Conservation (phyloP, 2,329 filamentous ascomycete species). For the Coniochaeta sp. region DNA sequence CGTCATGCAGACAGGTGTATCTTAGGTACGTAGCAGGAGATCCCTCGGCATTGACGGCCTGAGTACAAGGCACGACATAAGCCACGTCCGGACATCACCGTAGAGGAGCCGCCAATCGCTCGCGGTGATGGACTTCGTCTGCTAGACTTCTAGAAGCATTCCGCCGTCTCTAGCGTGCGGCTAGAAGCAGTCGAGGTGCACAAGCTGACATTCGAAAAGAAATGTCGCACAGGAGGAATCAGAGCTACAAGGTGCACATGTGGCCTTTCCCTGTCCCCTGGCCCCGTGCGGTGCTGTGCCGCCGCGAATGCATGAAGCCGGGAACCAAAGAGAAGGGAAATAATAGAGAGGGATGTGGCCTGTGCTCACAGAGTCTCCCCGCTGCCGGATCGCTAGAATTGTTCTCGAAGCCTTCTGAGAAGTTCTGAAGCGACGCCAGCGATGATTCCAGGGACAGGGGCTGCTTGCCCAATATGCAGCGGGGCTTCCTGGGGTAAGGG, state of each 20-base stretch:
- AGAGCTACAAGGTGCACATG: too few relatives aligned
- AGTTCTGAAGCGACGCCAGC: slow-evolving; percentile 4
- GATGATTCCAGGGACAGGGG: slow-evolving; percentile 14
- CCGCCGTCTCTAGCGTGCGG: not conserved
- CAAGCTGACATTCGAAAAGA: not conserved
- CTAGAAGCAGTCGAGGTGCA: not conserved
- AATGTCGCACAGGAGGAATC: not conserved
- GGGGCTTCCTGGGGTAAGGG: slow-evolving; percentile 13
- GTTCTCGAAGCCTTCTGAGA: slow-evolving; percentile 31
- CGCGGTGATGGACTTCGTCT: not conserved
- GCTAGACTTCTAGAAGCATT: too few relatives aligned
- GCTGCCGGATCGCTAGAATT: slow-evolving; percentile 20
- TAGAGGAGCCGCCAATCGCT: not conserved
- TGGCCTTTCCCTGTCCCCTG: too few relatives aligned
- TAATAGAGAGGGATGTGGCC: too few relatives aligned
- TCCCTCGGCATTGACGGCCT: not conserved
- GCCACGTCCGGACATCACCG: not conserved
- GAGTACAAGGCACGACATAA: not conserved
- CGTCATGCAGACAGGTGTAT: not conserved
- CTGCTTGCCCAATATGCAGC: slow-evolving; percentile 7
- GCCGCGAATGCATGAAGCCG: too few relatives aligned
- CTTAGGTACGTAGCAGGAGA: slow-evolving; percentile 3
- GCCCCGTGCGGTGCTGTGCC: not conserved
- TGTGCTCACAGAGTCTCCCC: too few relatives aligned
- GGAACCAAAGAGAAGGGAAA: too few relatives aligned